Evolutionary conservation across 805 yeast species (phyloP).

Genomic region (Saccharomycopsis olivae): DNA sequence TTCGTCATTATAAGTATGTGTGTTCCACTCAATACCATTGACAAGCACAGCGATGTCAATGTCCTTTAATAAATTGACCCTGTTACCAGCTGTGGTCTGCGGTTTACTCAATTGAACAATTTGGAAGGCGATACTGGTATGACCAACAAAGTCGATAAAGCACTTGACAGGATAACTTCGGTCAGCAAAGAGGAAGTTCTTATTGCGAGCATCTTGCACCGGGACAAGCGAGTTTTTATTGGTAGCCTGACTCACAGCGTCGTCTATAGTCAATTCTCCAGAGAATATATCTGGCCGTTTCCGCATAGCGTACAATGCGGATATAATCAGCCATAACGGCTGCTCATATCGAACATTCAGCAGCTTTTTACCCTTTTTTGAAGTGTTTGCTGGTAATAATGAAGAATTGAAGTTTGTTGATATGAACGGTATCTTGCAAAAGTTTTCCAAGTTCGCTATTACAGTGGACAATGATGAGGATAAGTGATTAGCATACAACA

Average conservation of each 20-base stretch:
- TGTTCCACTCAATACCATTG: constrained; percentile 54
- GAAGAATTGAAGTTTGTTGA: constrained; percentile 8
- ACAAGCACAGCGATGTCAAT: constrained; percentile 36
- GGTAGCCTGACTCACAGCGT: constrained; percentile 7
- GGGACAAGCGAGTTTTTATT: constrained; percentile 17
- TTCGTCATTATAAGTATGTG: constrained; percentile 30
- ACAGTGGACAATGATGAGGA: constrained; percentile 29
- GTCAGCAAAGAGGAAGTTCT: constrained; percentile 20
- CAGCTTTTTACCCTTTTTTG: constrained; percentile 20
- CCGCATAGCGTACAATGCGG: constrained; percentile 41
- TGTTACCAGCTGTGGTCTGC: constrained; percentile 23
- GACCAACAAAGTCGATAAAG: constrained; percentile 39
- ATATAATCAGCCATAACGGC: constrained; percentile 44
- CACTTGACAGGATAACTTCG: constrained; percentile 24
- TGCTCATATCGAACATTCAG: constrained; percentile 24
- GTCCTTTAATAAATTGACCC: constrained; percentile 15
- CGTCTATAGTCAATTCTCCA: constrained; percentile 25
- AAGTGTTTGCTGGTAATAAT: neutral
- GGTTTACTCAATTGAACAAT: constrained; percentile 27
- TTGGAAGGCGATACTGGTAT: constrained; percentile 42
- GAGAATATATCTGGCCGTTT: constrained; percentile 34
- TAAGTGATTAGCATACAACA: constrained; percentile 9
- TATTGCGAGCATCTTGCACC: constrained; percentile 12
- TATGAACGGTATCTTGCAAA: constrained; percentile 25
- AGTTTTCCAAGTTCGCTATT: constrained; percentile 30